phyloP scores from a whole-genome alignment of 805 yeast species.

The Yarrowia sp. region DNA sequence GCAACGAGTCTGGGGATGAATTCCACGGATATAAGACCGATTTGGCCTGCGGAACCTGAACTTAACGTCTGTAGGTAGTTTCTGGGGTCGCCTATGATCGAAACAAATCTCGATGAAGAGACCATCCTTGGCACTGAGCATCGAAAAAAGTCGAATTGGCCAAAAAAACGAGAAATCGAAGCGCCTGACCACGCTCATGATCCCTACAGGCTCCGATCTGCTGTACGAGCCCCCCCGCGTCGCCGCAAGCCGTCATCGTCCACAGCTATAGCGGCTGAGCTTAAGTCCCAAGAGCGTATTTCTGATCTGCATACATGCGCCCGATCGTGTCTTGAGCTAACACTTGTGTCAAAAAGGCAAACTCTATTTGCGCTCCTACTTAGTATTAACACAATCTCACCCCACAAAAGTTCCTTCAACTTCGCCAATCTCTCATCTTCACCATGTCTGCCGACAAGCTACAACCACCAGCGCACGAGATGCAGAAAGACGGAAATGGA shows the following conservation, averaged over 20 bases:
- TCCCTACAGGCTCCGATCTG: too few relatives aligned
- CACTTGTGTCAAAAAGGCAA: not conserved
- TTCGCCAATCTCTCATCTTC: too few relatives aligned
- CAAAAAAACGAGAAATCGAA: too few relatives aligned
- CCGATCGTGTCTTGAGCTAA: constrained; percentile 16
- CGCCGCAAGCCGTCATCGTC: too few relatives aligned
- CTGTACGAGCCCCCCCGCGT: too few relatives aligned
- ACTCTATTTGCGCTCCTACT: not conserved
- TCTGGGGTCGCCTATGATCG: too few relatives aligned
- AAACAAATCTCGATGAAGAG: too few relatives aligned
- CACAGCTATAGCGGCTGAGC: not conserved
- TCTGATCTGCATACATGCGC: not conserved
- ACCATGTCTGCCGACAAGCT: not conserved
- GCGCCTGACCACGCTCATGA: too few relatives aligned
- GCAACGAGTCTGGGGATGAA: too few relatives aligned
- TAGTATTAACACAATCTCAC: constrained; percentile 1
- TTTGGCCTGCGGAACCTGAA: too few relatives aligned
- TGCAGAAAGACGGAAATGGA: not conserved
- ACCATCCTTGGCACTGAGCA: not conserved
- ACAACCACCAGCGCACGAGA: not conserved
- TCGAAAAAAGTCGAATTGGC: not conserved
- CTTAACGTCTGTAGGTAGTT: too few relatives aligned
- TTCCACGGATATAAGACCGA: not conserved
- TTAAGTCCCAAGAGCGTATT: not conserved
- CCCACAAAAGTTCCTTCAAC: not conserved